Evolutionary conservation across 371 early-diverging fungal species (phyloP), one percentile per base, ranked within the genome.

Genomic region (Catenaria anguillulae): DNA sequence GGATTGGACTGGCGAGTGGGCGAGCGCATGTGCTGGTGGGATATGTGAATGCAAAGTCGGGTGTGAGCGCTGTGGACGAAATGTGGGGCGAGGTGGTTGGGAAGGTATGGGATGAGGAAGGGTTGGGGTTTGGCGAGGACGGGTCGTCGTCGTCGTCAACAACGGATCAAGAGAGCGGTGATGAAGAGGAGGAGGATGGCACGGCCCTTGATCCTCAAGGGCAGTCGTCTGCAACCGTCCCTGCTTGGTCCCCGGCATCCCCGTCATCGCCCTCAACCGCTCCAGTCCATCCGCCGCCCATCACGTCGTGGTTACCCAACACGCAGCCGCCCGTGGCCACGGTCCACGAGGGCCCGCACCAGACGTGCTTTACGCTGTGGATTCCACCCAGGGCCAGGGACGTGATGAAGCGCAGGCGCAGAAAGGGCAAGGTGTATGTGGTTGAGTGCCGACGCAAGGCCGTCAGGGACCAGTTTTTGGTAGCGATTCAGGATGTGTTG

Each of bases 271-370:
- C 8, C 37, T 37, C 37, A 13, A 13, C 37, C 37, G 4, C 37
- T 37, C 37, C 8, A 37, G 37, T 37, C 37, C 37, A 8, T 37
- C 37, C 37, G 13, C 37, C 45, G 3, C 8, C 10, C 45, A 43
- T 4, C 45, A 17, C 10, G 3, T 17, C 10, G 19, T 23, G 45
- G 45, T 17, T 23, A 17, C 10, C 17, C 40, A 5, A 10, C 10
- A 40, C 40, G 40, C 10, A 40, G 17, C 40, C 24, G 5, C n/a
- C 24, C 4, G 48, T 50, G 15, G 52, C 31, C 33, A 50, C 52
- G 52, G 29, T 13, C 29, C 52, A 50, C 52, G 52, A 50, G 52
- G 26, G 29, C 29, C 15, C 52, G 52, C 52, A 50, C 52, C 52
- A 50, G 52, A 29, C 29, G 29, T 24, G 15, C 1, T 19, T 50